Base-by-base conservation (phyloP, 1,284 basidiomycete genomes). In the Sporisorium sorghi region DNA sequence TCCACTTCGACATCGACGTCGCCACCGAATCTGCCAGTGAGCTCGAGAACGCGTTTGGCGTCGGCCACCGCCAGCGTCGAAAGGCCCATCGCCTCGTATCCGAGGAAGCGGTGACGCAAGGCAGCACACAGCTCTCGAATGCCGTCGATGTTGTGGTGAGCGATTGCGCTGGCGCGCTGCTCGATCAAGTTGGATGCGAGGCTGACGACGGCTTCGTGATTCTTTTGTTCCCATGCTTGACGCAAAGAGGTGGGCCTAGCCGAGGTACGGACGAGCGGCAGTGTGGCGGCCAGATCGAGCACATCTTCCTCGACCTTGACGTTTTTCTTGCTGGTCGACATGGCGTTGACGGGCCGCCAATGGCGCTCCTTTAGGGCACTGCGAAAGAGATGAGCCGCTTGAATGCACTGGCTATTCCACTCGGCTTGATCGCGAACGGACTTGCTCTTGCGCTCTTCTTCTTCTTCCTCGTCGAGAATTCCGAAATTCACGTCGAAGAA, bases 181-280 rank as follows among this genome's bases (percentile, higher is more conserved):
- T 62, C 60, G 42, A 62, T 56, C 23, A 37, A 28, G 11, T 11
- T 33, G 9, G 60, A 62, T 0, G 60, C 60, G 19, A 56, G 60
- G 32, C 43, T 35, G 33, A 56, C 48, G 7, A 54, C 48, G 10
- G 24, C 12, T 40, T 62, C 60, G 35, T 40, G n/a, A 8, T 55
- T 17, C 5, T 61, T 54, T 7, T 26, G 44, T 0, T 30, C 17
- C 51, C 59, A 61, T 3, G 59, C 51, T 17, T 51, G n/a, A 1
- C 33, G 58, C 17, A 59, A 28, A 19, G 49, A 33, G 46, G 39
- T 43, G 17, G 51, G 51, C n/a, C 51, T 24, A 23, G 51, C 28
- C 7, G 28, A n/a, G 0, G 46, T 47, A 12, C 46, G 46, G 19
- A 47, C 24, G 19, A 33, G 33, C 12, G 48, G 33, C 14, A 49